Base-by-base conservation (phyloP, 139 green algal species). In the Chlorella sp. region DNA sequence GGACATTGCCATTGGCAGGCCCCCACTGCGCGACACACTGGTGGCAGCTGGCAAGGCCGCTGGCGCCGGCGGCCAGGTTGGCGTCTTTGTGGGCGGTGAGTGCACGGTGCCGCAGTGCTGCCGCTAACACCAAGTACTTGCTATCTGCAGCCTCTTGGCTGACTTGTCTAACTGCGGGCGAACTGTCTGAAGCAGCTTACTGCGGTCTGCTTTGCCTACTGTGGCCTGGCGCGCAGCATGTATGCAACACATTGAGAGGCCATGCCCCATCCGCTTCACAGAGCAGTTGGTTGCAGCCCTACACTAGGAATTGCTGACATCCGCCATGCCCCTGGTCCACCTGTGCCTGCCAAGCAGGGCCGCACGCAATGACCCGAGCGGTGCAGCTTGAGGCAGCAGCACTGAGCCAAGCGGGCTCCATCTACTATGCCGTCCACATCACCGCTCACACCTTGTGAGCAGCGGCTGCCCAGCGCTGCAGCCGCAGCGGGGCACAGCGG, bases 21-120 rank as follows among this genome's bases (percentile, higher is more conserved):
- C 74, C 4, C 18, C 16, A 20, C 74, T 81, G 74, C 74, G 51
- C 0, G 74, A 30, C 51, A 21, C 55, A 3, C 11, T 81, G 51
- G 9, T 51, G 51, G 17, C 74, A 0, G 74, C 47, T 3, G 51
- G 30, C 74, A 30, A 41, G 3, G 30, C 6, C 7, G 47, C 47
- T 23, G 30, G 6, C 20, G 2, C 21, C 20, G 15, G 30, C 74
- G 38, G 4, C 74, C 15, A n/a, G 3, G 32, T 81, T 5, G 74
- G 74, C 51, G 34, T 81, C n/a, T 81, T 69, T 60, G 74, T 81
- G 9, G 74, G 74, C 47, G 74, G 74, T 81, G 74, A 47, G 74
- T 21, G 30, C 23, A 5, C 34, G n/a, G n/a, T n/a, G n/a, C 3
- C 3, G 2, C 11, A 21, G 18, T 20, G 0, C 17, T 63, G 44